Conservation (phyloP, 257 asterid species). For the Thymus mandschuricus region DNA sequence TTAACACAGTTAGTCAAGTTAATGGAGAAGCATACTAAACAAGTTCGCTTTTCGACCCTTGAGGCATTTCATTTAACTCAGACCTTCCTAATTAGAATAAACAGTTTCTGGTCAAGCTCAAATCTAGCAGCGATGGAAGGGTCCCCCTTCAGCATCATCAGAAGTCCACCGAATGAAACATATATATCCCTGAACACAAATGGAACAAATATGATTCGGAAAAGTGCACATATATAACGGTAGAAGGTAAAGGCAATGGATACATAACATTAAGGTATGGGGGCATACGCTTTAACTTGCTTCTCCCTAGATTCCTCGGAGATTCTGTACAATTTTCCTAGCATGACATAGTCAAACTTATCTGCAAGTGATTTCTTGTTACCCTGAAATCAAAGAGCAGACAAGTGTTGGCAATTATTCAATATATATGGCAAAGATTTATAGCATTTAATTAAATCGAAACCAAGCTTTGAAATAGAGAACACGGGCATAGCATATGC, state of each 20-base stretch:
- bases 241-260: neutral
- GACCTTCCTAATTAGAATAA: constrained; percentile 80
- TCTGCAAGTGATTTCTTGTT: constrained; percentile 83
- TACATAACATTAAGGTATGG: neutral
- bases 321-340: constrained; percentile 83
- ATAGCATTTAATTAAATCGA: neutral
- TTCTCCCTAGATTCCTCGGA: constrained; percentile 63
- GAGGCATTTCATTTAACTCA: constrained; percentile 24
- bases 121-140: constrained; percentile 65
- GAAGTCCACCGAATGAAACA: no score
- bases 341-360: constrained; percentile 90
- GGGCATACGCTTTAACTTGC: constrained; percentile 77
- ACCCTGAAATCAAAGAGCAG: constrained; percentile 19
- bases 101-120: constrained; percentile 85
- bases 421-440: no score
- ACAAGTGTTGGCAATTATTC: constrained; percentile 12
- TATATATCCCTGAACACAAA: no score
- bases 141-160: no score
- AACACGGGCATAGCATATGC: neutral
- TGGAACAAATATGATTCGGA: no score
- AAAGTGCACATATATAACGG: neutral
- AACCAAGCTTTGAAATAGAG: neutral
- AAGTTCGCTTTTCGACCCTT: no score
- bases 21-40: no score
- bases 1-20: no score